Percentiles rank a stretch among this genome's conserved stretches.
Conservation (phyloP, 2,329 filamentous ascomycete species). For the Samsoniella hepiali region DNA sequence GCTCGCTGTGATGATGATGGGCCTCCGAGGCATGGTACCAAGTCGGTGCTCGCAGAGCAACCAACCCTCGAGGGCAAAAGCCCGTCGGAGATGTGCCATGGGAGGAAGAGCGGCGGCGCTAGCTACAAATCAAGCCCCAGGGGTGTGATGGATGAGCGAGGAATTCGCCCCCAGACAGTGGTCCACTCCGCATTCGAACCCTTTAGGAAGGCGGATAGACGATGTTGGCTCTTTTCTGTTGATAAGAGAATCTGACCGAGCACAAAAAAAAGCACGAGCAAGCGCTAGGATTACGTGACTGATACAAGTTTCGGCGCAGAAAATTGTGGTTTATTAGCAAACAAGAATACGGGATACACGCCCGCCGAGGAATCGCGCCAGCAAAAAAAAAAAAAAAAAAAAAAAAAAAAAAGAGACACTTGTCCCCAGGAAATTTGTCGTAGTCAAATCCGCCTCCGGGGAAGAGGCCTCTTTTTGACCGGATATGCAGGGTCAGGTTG, state of each 20-base stretch:
- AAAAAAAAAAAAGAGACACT: too few relatives aligned
- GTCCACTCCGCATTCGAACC: not conserved
- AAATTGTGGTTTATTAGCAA: too few relatives aligned
- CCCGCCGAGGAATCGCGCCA: too few relatives aligned
- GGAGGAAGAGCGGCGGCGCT: not conserved
- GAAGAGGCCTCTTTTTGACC: not conserved
- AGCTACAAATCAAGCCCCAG: not conserved
- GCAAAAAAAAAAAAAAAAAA: too few relatives aligned
- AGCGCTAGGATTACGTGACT: too few relatives aligned
- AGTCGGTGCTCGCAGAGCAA: too few relatives aligned
- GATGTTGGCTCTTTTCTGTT: not conserved
- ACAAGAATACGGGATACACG: too few relatives aligned
- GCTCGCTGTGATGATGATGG: not conserved
- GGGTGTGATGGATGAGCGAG: not conserved
- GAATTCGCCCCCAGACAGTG: not conserved
- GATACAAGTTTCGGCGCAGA: too few relatives aligned
- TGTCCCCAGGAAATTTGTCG: too few relatives aligned
- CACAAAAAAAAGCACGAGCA: too few relatives aligned
- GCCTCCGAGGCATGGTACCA: not conserved
- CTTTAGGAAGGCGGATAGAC: not conserved
- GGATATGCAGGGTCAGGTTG: slow-evolving; percentile 1
- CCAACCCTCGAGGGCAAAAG: not conserved
- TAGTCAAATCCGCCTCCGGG: too few relatives aligned
- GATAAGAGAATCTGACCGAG: not conserved
- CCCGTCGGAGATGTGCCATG: not conserved